Conservation (phyloP, 208 protist genomes). For the Herpetomonas tarakana region DNA sequence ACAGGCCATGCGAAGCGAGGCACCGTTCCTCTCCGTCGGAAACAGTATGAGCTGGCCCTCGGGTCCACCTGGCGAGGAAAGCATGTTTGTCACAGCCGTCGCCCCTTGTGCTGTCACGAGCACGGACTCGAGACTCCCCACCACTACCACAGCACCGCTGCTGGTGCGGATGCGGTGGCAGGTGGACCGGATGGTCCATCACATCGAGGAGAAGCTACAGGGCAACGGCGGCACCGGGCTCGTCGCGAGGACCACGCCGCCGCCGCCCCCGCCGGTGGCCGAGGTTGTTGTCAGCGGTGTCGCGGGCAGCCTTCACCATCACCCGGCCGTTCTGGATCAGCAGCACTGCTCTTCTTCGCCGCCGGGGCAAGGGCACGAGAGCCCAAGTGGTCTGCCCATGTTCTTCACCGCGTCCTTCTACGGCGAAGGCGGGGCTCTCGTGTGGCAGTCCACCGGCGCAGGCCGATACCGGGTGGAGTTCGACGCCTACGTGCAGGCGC, state of each 20-base stretch:
- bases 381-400: slow-evolving; percentile 10
- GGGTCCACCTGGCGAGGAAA: too few relatives aligned
- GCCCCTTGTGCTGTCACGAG: too few relatives aligned
- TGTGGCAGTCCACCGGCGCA: slow-evolving; percentile 57
- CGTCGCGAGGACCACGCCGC: too few relatives aligned
- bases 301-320: not conserved
- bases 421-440: slow-evolving; percentile 26
- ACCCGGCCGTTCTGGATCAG: slow-evolving; percentile 1
- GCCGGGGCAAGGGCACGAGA: not conserved
- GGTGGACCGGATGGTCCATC: slow-evolving; percentile 58
- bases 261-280: not conserved
- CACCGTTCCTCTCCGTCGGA: slow-evolving; percentile 1
- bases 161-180: slow-evolving; percentile 81
- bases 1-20: slow-evolving; percentile 38
- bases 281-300: slow-evolving; percentile 1
- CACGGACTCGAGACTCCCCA: not conserved
- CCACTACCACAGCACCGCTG: slow-evolving; percentile 28
- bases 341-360: not conserved
- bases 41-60: too few relatives aligned
- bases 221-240: not conserved
- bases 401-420: slow-evolving; percentile 46
- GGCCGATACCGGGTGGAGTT: slow-evolving; percentile 82
- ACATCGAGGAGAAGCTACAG: slow-evolving; percentile 18
- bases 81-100: too few relatives aligned
- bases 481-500: slow-evolving; percentile 75